These are phyloP conservation scores for Pseudevernia furfuracea DNA, from an alignment of 495 filamentous ascomycete species.

Conservation along the genomic window DNA sequence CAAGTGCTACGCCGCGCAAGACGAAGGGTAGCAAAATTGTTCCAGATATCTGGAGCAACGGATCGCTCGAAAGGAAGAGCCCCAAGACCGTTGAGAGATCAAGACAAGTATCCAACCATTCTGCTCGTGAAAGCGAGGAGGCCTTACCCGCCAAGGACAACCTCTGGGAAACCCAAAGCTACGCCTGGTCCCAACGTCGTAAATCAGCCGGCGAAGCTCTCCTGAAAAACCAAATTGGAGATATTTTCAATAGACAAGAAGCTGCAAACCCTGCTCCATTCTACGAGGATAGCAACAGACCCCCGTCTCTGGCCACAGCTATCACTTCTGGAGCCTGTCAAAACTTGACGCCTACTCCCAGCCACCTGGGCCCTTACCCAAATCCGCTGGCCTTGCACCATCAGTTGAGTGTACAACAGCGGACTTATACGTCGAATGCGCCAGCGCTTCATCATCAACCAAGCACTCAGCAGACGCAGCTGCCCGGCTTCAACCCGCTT, in stretches of 20 bases:
- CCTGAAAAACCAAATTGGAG: constrained; percentile 1
- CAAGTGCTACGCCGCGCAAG: not conserved
- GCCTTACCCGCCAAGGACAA: not conserved
- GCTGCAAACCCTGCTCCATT: not conserved
- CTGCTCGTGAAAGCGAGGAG: not conserved
- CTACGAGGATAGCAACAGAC: not conserved
- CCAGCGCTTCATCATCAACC: not conserved
- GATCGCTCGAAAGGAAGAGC: constrained; percentile 20
- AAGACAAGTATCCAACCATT: not conserved
- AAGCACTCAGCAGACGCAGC: not conserved
- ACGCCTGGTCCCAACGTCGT: constrained; percentile 23
- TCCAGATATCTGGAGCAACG: constrained; percentile 19
- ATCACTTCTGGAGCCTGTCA: not conserved
- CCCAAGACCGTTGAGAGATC: constrained; percentile 7
- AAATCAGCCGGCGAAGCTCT: constrained; percentile 27
- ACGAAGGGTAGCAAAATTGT: not conserved
- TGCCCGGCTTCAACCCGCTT: not conserved
- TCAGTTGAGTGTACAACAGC: constrained; percentile 7
- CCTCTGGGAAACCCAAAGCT: constrained; percentile 20
- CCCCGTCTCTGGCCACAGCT: not conserved
- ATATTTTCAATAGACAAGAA: not conserved
- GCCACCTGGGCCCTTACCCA: constrained; percentile 4
- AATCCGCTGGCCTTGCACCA: constrained; percentile 5
- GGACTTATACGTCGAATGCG: not conserved
- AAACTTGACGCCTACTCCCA: not conserved